These are phyloP conservation scores for Eutrema japonicum DNA, from an alignment of 345 rosid species.

Conservation along the genomic window DNA sequence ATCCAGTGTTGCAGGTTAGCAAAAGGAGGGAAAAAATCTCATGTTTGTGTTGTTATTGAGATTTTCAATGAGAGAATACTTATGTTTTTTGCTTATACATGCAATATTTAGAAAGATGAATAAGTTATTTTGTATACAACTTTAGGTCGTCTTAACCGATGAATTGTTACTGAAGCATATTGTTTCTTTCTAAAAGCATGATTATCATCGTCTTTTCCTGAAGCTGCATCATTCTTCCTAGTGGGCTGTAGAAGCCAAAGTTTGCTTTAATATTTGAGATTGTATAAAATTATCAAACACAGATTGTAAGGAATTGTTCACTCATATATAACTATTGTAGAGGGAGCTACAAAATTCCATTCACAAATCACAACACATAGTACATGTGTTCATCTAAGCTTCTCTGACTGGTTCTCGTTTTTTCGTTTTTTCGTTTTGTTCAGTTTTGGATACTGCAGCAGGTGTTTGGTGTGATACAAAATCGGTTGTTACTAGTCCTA, in stretches of 20 bases:
- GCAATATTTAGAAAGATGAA: background rate
- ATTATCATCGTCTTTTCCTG: background rate
- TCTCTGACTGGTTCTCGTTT: slow-evolving; percentile 38
- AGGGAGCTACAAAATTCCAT: background rate
- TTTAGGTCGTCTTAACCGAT: background rate
- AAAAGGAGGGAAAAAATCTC: background rate
- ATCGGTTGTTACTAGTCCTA: slow-evolving; percentile 94
- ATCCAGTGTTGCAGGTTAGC: slow-evolving; percentile 91
- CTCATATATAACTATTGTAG: background rate
- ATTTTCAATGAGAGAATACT: slow-evolving; percentile 15
- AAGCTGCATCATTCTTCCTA: slow-evolving; percentile 21
- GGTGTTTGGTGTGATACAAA: slow-evolving; percentile 99
- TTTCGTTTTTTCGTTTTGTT: slow-evolving; percentile 41
- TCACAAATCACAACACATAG: background rate
- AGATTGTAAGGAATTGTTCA: background rate
- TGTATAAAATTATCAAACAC: background rate
- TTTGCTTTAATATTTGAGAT: slow-evolving; percentile 13
- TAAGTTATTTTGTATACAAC: background rate
- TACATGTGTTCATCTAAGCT: background rate
- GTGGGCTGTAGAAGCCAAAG: background rate
- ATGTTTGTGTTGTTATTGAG: slow-evolving; percentile 16
- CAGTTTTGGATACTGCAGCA: slow-evolving; percentile 99
- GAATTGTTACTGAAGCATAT: slow-evolving; percentile 13
- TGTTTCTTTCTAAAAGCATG: slow-evolving; percentile 10
- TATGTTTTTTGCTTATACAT: background rate